phyloP scores from a whole-genome alignment of 1,139 yeast species.

The Debaryomyces subglobosus region DNA sequence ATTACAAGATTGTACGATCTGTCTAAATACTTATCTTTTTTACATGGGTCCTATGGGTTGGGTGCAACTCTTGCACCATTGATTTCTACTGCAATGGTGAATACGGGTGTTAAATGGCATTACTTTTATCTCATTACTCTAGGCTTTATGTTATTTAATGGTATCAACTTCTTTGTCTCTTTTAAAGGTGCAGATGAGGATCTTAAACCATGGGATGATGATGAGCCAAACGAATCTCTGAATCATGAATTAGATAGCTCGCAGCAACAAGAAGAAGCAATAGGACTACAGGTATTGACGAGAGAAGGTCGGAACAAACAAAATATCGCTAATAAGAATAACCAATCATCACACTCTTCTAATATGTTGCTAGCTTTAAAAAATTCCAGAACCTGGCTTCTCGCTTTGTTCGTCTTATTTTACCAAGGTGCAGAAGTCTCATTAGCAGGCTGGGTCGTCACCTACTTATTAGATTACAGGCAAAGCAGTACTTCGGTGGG shows the following conservation, averaged over 20 bases:
- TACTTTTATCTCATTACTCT: constrained; percentile 53
- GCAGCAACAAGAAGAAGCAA: constrained; percentile 6
- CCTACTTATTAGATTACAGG: constrained; percentile 60
- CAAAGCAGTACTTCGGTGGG: constrained; percentile 54
- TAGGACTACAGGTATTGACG: constrained; percentile 12
- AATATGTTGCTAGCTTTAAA: constrained; percentile 36
- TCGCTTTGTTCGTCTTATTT: constrained; percentile 55
- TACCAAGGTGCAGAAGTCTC: constrained; percentile 75
- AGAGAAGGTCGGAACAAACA: neutral
- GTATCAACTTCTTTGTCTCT: constrained; percentile 31
- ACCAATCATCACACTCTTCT: constrained; percentile 6
- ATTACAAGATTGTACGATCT: constrained; percentile 52
- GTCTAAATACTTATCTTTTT: constrained; percentile 52
- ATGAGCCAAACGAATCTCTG: constrained; percentile 12
- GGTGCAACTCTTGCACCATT: constrained; percentile 68
- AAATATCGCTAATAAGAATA: neutral
- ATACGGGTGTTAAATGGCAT: constrained; percentile 55
- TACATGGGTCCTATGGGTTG: constrained; percentile 64
- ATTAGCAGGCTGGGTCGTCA: constrained; percentile 72
- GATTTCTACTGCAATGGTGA: constrained; percentile 56
- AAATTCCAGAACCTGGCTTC: constrained; percentile 54
- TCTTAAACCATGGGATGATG: constrained; percentile 36
- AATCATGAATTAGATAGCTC: neutral
- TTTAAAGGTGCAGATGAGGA: constrained; percentile 50
- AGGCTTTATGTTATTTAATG: constrained; percentile 36